Conservation (phyloP, 2,329 filamentous ascomycete genomes). For the Aspergillus ochraceoroseus region DNA sequence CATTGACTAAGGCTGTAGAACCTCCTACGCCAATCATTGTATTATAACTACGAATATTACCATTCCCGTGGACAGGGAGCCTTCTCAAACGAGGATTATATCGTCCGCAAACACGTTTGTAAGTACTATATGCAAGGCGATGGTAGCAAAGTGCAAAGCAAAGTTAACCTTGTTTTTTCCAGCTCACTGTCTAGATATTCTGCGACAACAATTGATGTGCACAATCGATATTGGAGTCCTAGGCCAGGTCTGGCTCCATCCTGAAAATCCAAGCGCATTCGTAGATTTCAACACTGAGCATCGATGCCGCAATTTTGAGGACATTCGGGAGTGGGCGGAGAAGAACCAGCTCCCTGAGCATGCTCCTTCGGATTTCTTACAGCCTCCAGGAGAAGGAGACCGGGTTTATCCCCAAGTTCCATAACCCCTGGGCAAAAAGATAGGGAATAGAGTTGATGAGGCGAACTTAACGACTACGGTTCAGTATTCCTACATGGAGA, state of each 20-base stretch:
- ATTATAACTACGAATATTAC: conserved; percentile 59
- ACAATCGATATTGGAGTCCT: conserved; percentile 57
- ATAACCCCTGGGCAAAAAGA: not conserved
- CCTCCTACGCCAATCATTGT: conserved; percentile 54
- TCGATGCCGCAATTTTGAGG: conserved; percentile 55
- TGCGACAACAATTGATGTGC: conserved; percentile 62
- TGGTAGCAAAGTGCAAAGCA: no score
- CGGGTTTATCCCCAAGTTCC: conserved; percentile 25
- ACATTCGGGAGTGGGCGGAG: conserved; percentile 52
- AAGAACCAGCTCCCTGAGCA: conserved; percentile 47
- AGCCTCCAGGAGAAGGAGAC: conserved; percentile 32
- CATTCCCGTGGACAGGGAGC: conserved; percentile 47
- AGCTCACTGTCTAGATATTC: conserved; percentile 58
- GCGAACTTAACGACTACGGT: no score
- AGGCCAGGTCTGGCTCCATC: conserved; percentile 56
- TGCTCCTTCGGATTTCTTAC: conserved; percentile 42
- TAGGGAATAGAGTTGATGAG: not conserved
- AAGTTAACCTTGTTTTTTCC: no score
- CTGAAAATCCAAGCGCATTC: conserved; percentile 48
- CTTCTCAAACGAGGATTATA: conserved; percentile 53
- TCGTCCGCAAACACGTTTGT: conserved; percentile 56
- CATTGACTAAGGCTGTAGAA: conserved; percentile 41
- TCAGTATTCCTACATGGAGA: not conserved
- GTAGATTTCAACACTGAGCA: conserved; percentile 61
- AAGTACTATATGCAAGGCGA: conserved; percentile 38